These are phyloP conservation scores for Candida pini DNA, from an alignment of 805 yeast species.

Conservation along the genomic window DNA sequence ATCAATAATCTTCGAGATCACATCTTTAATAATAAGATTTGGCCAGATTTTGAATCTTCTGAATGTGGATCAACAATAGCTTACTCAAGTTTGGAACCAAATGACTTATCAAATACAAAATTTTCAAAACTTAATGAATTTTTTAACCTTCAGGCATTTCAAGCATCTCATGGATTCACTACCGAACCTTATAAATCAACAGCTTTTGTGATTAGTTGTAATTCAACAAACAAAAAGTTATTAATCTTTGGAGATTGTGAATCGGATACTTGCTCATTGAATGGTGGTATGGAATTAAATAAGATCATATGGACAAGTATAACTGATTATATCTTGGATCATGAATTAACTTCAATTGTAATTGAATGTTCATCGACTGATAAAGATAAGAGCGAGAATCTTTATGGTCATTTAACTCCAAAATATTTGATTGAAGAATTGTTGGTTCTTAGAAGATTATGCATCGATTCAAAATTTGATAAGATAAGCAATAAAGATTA, in stretches of 20 bases:
- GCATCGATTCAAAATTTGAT: constrained; percentile 11
- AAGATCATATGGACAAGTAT: constrained; percentile 51
- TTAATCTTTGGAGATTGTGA: constrained; percentile 84
- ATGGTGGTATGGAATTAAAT: constrained; percentile 25
- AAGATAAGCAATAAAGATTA: background rate
- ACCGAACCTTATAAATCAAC: constrained; percentile 37
- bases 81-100: too few relatives aligned
- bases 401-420: constrained; percentile 84
- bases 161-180: constrained; percentile 31
- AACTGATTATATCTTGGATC: constrained; percentile 37
- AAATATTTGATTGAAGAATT: constrained; percentile 55
- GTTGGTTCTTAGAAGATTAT: constrained; percentile 18
- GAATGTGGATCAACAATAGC: too few relatives aligned
- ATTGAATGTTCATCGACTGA: constrained; percentile 72
- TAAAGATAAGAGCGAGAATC: constrained; percentile 37
- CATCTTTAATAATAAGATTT: constrained; percentile 66
- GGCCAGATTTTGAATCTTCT: constrained; percentile 64
- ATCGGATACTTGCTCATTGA: constrained; percentile 46
- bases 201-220: constrained; percentile 48
- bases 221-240: constrained; percentile 30
- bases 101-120: too few relatives aligned
- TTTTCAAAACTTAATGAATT: constrained; percentile 28
- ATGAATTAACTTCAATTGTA: constrained; percentile 47
- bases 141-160: constrained; percentile 37
- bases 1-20: constrained; percentile 44